Base-by-base conservation (phyloP, 1,284 basidiomycete genomes). In the Ustilago tritici region DNA sequence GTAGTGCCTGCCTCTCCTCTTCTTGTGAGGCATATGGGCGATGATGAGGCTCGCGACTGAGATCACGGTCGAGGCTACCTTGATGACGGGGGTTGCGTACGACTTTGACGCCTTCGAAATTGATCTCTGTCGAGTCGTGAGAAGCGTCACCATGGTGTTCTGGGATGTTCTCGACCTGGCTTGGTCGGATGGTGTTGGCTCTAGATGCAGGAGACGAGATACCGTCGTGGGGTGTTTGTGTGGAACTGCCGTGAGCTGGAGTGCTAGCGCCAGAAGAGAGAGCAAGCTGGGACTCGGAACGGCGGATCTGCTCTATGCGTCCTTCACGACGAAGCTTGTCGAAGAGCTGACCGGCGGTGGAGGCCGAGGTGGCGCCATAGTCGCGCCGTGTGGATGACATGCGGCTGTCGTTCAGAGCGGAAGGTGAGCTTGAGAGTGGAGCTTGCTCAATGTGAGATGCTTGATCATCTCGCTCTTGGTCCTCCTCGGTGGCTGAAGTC, bases 1-100 rank as follows among this genome's bases (percentile, higher is more conserved):
- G 76, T 31, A 85, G 70, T 34, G 76, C 70, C 36, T 73, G 68
- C 23, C 84, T 68, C 47, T 85, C 84, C 35, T 78, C 77, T 59
- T 84, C 81, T 32, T 71, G 71, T 8, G 70, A 74, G 11, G 61
- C 59, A 32, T 65, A 78, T 4, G 68, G 58, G 12, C 76, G 71
- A 40, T 61, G 58, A 17, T 58, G 61, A 11, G 65, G 64, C 11
- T 74, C 76, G 4, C 47, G 58, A 34, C 70, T 67, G 35, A 58
- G 54, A 8, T 65, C 61, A 12, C 73, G 65, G n/a, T 71, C 61
- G n/a, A 76, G 56, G 32, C 68, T 71, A 54, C 61, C 65, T 40
- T 68, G 34, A 14, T 68, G 43, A 28, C 38, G 36, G 4, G 61
- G 53, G 11, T 54, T 49, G 7, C 58, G 52, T 7, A 59, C 55